Evolutionary conservation across 495 filamentous ascomycete species (phyloP), one percentile per base, ranked within the genome.

Genomic region (Hypoxylon perforatum): DNA sequence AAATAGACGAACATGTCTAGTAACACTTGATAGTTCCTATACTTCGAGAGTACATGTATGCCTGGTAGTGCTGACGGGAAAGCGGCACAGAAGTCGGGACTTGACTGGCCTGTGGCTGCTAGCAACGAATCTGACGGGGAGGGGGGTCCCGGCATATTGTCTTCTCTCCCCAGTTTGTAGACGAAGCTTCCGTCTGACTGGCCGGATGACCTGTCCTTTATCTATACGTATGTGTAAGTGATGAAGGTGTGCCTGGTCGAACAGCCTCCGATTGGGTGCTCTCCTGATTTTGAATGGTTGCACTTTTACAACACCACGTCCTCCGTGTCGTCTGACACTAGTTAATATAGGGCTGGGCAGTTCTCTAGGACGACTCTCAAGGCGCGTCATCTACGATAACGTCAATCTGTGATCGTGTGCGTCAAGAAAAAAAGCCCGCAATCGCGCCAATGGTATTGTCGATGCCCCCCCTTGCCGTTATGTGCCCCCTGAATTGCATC

Each of bases 71-170:
- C 45, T 42, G 39, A 18, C 38, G n/a, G 3, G n/a, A 61, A 14
- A 69, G 57, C 50, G 61, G 61, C 66, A 65, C 66, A 39, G 61
- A 50, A 65, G 22, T 48, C 17, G 23, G 39, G 22, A 30, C 22
- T 36, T 19, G 17, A 19, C 11, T 51, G 39, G 60, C 7, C 8
- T 56, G 48, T 63, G 42, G 58, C 50, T 48, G 54, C 53, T 44
- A 28, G 12, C 23, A 14, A 63, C 33, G 25, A 57, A 36, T 48
- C 54, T 55, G 42, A 49, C 58, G 12, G 8, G 53, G 59, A 63
- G 44, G 59, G n/a, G 59, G 65, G 12, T 21, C 22, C 53, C 41
- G 53, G 57, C 64, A 67, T 54, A 49, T 62, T n/a, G 42, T 23
- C 47, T 33, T 33, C 30, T 33, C 3, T 7, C n/a, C n/a, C n/a